Evolutionary conservation across 2,329 filamentous ascomycete species (phyloP).

Genomic region (Monilinia fructicola): DNA sequence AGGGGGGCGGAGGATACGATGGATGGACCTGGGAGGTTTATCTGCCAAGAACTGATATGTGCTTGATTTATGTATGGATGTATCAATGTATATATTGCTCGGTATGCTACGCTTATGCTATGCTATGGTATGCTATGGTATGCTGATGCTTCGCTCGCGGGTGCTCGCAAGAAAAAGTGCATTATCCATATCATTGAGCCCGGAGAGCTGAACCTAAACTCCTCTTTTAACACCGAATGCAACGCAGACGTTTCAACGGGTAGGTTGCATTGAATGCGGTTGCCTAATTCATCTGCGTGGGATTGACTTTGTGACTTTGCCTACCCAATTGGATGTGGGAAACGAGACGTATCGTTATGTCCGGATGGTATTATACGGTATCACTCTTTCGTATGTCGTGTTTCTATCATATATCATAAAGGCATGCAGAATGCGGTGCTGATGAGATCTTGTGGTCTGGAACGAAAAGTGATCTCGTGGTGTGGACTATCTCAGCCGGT

Average conservation of each 20-base stretch:
- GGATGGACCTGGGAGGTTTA: not conserved
- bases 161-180: not conserved
- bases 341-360: not conserved
- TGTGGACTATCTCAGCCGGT: not conserved
- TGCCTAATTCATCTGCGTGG: conserved; percentile 8
- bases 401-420: conserved; percentile 9
- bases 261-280: not conserved
- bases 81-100: not conserved
- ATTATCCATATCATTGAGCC: not conserved
- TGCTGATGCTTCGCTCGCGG: not conserved
- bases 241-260: conserved; percentile 4
- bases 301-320: conserved; percentile 14
- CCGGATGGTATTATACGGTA: not conserved
- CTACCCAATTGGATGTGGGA: conserved; percentile 3
- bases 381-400: not conserved
- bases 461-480: conserved; percentile 18
- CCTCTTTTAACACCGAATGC: conserved; percentile 4
- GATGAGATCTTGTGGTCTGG: conserved; percentile 9
- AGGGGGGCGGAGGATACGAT: not conserved
- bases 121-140: too few relatives aligned
- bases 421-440: not conserved
- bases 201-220: not conserved
- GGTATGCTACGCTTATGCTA: conserved; percentile 2
- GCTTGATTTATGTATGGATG: not conserved
- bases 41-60: not conserved